Percentiles rank a stretch among this genome's conserved stretches.
Conservation (phyloP, 441 rosid species). For the Sinapis alba region DNA sequence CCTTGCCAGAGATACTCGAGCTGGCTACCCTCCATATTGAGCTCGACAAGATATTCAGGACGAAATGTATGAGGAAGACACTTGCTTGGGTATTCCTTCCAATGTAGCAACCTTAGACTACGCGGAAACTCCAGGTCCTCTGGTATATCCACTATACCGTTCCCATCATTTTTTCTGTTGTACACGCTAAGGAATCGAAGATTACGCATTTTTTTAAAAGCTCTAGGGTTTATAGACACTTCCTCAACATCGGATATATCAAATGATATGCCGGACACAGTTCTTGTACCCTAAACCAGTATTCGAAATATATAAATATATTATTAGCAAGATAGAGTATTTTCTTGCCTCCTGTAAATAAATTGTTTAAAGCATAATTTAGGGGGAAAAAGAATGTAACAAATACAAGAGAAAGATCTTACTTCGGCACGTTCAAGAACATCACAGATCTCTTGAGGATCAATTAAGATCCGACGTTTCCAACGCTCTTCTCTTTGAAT, state of each 20-base stretch:
- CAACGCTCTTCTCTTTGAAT: not conserved
- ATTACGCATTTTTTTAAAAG: not conserved
- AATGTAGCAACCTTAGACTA: not conserved
- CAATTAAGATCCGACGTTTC: not conserved
- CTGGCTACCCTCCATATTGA: not conserved
- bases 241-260: not conserved
- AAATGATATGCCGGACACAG: not conserved
- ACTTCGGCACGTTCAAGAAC: not conserved
- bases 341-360: no score
- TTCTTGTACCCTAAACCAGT: not conserved
- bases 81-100: slow-evolving; percentile 21
- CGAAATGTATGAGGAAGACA: not conserved
- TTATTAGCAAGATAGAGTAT: no score
- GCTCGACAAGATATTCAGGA: not conserved
- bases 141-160: not conserved
- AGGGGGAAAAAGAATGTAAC: not conserved
- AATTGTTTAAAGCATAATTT: no score
- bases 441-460: not conserved
- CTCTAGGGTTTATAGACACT: not conserved
- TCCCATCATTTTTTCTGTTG: not conserved
- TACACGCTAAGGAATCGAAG: not conserved
- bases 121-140: not conserved
- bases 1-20: not conserved
- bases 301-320: not conserved
- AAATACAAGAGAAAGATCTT: not conserved